Conservation (phyloP, 192 early-diverging fungal genomes). For the Phycomyces nitens region DNA sequence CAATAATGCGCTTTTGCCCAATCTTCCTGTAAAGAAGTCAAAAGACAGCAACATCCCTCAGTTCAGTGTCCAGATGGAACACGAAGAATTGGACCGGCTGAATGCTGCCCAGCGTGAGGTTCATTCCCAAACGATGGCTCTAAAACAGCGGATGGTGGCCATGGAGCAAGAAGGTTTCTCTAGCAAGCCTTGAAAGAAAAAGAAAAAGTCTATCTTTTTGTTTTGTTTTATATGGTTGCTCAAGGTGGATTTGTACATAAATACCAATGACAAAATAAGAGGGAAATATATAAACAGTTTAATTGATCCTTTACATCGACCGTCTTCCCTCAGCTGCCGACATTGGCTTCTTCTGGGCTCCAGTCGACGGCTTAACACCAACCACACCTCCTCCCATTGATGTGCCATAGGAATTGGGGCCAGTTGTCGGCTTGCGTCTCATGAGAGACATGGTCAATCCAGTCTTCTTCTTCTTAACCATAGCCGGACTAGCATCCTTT, state of each 20-base stretch:
- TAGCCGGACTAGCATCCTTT: conserved; percentile 35
- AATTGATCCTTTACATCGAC: conserved; percentile 13
- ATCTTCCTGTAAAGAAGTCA: conserved; percentile 33
- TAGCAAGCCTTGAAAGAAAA: background rate
- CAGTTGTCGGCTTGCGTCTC: conserved; percentile 8
- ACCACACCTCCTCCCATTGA: conserved; percentile 39
- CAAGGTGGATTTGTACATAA: background rate
- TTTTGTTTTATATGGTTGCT: background rate
- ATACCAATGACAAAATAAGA: conserved; percentile 4
- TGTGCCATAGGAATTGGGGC: background rate
- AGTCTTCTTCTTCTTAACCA: conserved; percentile 35
- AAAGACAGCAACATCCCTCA: conserved; percentile 19
- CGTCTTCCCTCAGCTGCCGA: conserved; percentile 13
- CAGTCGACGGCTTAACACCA: conserved; percentile 21
- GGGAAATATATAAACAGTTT: conserved; percentile 1
- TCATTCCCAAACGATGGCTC: conserved; percentile 24
- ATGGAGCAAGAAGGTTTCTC: conserved; percentile 11
- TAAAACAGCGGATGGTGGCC: conserved; percentile 20
- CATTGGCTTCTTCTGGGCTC: conserved; percentile 1
- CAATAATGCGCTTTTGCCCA: conserved; percentile 24
- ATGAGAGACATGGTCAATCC: conserved; percentile 5
- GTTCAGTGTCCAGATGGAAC: conserved; percentile 32
- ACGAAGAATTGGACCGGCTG: conserved; percentile 34
- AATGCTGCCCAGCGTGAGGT: conserved; percentile 33
- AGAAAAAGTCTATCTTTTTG: too few species aligned